Conservation (phyloP, 345 rosid genomes). For the Eucalyptus rudis region DNA sequence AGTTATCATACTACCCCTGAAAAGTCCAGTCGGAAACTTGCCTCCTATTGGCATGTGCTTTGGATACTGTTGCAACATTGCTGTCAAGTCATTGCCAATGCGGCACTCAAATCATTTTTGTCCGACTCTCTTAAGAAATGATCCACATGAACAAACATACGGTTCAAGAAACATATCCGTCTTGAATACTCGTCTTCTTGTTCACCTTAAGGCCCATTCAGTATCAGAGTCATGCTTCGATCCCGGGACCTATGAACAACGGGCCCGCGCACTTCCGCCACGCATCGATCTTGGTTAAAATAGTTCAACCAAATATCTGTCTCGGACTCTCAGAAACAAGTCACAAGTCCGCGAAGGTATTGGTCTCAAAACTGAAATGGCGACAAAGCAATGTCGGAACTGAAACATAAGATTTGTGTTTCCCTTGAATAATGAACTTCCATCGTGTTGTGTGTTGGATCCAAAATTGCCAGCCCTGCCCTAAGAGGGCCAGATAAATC, state of each 20-base stretch:
- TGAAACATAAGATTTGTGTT: not conserved
- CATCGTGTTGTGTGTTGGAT: not conserved
- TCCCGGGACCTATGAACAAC: not conserved
- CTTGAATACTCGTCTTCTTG: not conserved
- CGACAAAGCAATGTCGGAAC: not conserved
- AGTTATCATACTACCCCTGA: accelerated
- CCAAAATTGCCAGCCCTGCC: not conserved
- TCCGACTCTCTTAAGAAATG: not conserved
- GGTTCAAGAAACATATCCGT: not conserved
- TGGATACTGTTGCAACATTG: not conserved
- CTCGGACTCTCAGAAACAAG: not conserved
- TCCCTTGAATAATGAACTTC: not conserved
- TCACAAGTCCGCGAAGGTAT: not conserved
- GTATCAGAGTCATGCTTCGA: not conserved
- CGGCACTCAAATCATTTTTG: not conserved
- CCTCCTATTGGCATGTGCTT: too few species aligned
- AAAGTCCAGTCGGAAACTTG: accelerated
- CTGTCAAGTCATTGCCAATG: not conserved
- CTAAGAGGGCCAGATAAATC: not conserved
- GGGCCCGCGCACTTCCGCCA: not conserved
- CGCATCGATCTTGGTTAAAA: not conserved
- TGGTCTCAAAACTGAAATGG: not conserved
- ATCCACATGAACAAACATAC: not conserved
- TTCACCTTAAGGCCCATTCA: not conserved
- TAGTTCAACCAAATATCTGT: not conserved